Conservation (phyloP, 345 rosid species). For the Acer saccharum region DNA sequence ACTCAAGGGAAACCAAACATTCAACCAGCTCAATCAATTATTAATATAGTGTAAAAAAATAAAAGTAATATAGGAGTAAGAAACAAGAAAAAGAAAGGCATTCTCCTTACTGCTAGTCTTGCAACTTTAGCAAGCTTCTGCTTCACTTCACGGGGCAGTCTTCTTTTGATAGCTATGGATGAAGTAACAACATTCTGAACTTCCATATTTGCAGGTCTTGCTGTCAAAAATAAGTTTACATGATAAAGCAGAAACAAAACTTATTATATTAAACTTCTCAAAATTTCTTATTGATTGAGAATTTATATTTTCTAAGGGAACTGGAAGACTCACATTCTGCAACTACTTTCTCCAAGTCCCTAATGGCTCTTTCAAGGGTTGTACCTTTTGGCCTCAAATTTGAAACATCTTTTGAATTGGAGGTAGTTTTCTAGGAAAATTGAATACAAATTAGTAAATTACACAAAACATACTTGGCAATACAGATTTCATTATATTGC, state of each 20-base stretch:
- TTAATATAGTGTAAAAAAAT: neutral
- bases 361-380: slow-evolving; percentile 41
- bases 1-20: slow-evolving; percentile 2
- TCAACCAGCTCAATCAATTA: neutral
- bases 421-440: slow-evolving; percentile 30
- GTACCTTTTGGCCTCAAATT: slow-evolving; percentile 28
- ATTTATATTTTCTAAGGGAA: slow-evolving; percentile 3
- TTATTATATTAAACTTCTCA: neutral
- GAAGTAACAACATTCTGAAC: slow-evolving; percentile 34
- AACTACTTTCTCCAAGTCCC: slow-evolving; percentile 45
- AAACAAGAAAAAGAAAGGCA: neutral
- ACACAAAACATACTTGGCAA: slow-evolving; percentile 2
- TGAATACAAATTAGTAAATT: neutral
- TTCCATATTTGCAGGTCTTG: slow-evolving; percentile 27
- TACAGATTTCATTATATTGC: neutral
- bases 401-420: slow-evolving; percentile 23
- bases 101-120: slow-evolving; percentile 31
- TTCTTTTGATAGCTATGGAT: slow-evolving; percentile 31
- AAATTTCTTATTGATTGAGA: slow-evolving; percentile 1
- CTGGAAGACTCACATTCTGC: slow-evolving; percentile 35
- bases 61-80: neutral
- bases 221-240: slow-evolving; percentile 17
- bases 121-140: slow-evolving; percentile 54
- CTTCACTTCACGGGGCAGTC: slow-evolving; percentile 42
- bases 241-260: neutral